phyloP scores from a whole-genome alignment of 306 rosid genomes.

The Cucumis melo region DNA sequence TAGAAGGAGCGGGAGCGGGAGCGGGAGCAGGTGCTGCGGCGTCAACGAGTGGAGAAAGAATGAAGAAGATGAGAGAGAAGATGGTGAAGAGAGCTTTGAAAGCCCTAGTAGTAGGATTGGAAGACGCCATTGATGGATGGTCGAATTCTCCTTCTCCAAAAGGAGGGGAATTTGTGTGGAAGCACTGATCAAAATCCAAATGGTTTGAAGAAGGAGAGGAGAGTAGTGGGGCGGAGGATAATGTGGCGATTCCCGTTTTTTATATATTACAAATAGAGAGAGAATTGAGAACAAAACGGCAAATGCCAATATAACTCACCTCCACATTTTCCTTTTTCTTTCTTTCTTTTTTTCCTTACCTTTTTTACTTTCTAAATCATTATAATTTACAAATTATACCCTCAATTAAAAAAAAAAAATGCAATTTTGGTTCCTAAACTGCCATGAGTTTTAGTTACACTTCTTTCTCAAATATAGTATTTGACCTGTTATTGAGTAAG shows the following conservation, averaged over 20 bases:
- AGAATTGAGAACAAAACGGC: neutral
- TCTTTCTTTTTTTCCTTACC: neutral
- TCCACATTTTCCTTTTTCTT: neutral
- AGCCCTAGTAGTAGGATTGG: conserved; percentile 15
- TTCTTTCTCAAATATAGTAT: no score
- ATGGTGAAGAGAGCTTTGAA: conserved; percentile 15
- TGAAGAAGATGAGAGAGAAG: conserved; percentile 24
- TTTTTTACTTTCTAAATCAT: neutral
- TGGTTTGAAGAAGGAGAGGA: neutral
- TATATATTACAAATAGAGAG: neutral
- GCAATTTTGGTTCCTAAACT: no score
- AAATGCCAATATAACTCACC: neutral
- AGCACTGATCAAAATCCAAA: neutral
- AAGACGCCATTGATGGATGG: conserved; percentile 20
- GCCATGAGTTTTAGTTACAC: no score
- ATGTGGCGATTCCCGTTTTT: neutral
- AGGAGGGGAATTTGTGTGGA: neutral
- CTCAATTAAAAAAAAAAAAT: no score
- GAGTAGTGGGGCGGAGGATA: neutral
- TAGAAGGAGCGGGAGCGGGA: conserved; percentile 44
- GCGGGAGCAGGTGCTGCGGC: conserved; percentile 28
- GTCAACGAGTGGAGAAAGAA: conserved; percentile 25
- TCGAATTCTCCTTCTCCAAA: neutral
- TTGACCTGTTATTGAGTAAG: no score
- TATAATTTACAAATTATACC: no score